Percentiles rank a stretch among this genome's conserved stretches.
These are phyloP conservation scores for Botrytis sinoallii DNA, from an alignment of 2,329 filamentous ascomycete species.

Conservation along the genomic window DNA sequence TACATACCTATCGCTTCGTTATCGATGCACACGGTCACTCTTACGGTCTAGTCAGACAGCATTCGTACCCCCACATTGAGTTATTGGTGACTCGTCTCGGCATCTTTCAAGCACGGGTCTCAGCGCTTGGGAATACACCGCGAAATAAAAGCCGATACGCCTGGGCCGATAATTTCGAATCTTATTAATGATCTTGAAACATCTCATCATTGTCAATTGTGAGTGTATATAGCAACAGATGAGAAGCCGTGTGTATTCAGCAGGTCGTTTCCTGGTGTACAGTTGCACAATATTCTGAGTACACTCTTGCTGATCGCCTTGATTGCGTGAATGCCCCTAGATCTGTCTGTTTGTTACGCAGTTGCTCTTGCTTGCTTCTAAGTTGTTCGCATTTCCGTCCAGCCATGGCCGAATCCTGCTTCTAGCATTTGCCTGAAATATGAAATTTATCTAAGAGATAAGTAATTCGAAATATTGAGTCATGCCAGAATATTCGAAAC, in stretches of 20 bases:
- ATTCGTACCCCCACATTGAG: neutral
- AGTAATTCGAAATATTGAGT: neutral
- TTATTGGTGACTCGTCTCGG: neutral
- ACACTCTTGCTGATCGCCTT: neutral
- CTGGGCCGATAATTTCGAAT: neutral
- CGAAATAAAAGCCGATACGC: neutral
- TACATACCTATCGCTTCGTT: neutral
- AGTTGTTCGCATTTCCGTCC: neutral
- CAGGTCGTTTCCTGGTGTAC: neutral
- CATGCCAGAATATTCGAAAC: neutral
- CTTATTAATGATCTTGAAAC: neutral
- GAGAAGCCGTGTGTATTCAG: neutral
- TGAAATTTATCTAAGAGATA: too few relatives aligned
- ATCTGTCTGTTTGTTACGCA: neutral
- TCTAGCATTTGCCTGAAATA: neutral
- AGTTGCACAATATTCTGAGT: neutral
- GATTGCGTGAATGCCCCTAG: too few relatives aligned
- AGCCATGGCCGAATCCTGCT: neutral
- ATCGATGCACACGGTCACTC: neutral
- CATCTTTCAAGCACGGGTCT: neutral
- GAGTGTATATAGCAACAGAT: neutral
- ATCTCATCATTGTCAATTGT: neutral
- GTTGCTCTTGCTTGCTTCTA: neutral
- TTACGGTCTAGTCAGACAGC: neutral
- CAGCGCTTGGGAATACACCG: neutral